Conservation (phyloP, 1,284 basidiomycete species). For the Malassezia dermatis region DNA sequence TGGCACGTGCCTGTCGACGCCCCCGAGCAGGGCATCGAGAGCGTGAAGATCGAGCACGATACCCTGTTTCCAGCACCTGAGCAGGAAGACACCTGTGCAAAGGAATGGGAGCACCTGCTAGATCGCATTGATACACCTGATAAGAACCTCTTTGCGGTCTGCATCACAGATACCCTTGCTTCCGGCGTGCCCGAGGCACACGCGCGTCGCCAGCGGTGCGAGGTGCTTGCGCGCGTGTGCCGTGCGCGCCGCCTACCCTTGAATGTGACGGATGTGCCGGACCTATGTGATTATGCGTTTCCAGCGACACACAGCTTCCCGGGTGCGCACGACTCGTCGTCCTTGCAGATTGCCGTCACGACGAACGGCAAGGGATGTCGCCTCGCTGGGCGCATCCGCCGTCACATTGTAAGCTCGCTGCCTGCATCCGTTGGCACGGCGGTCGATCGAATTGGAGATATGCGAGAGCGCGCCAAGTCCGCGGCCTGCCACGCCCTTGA, state of each 20-base stretch:
- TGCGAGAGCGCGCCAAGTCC: slow-evolving; percentile 59
- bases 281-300: slow-evolving; percentile 81
- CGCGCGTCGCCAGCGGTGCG: slow-evolving; percentile 7
- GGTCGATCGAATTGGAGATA: slow-evolving; percentile 63
- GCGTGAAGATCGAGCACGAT: neutral
- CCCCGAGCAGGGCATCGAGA: neutral
- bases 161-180: slow-evolving; percentile 43
- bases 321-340: slow-evolving; percentile 47
- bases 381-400: slow-evolving; percentile 65
- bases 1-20: neutral
- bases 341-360: slow-evolving; percentile 75
- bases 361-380: slow-evolving; percentile 88
- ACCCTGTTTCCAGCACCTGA: slow-evolving; percentile 3
- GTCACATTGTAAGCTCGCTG: slow-evolving; percentile 70
- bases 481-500: slow-evolving; percentile 20
- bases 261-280: slow-evolving; percentile 76
- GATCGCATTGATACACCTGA: slow-evolving; percentile 8
- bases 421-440: slow-evolving; percentile 67
- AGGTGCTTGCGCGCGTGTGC: slow-evolving; percentile 29
- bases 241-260: slow-evolving; percentile 57
- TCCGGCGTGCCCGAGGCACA: slow-evolving; percentile 20
- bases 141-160: slow-evolving; percentile 33
- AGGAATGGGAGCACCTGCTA: neutral
- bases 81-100: neutral
- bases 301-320: slow-evolving; percentile 74